These are phyloP conservation scores for Xylaria flabelliformis DNA, from an alignment of 495 filamentous ascomycete genomes.

Conservation along the genomic window DNA sequence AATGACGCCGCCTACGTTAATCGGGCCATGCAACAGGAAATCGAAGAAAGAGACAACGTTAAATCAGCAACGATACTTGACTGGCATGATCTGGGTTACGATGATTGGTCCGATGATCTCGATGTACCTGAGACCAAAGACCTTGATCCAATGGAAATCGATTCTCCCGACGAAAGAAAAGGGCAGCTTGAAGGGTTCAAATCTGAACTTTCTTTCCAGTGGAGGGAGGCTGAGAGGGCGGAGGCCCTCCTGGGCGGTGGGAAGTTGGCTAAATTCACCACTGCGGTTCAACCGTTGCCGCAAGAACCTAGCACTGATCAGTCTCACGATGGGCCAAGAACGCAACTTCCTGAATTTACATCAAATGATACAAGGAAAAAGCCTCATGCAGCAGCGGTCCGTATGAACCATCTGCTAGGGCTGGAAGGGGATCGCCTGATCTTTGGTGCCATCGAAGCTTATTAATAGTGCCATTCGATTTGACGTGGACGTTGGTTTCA, in stretches of 20 bases:
- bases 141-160: not conserved
- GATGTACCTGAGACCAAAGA: not conserved
- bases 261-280: not conserved
- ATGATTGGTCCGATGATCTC: not conserved
- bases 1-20: not conserved
- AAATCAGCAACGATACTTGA: not conserved
- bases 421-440: not conserved
- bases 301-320: not conserved
- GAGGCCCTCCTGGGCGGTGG: not conserved
- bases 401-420: not conserved
- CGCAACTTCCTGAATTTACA: not conserved
- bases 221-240: not conserved
- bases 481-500: not conserved
- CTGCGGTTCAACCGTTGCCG: not conserved
- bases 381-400: not conserved
- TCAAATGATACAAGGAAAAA: not conserved
- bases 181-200: slow-evolving; percentile 11
- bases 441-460: not conserved
- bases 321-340: not conserved
- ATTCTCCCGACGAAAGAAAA: not conserved
- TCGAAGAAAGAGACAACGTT: not conserved
- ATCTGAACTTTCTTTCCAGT: not conserved
- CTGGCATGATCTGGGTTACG: not conserved
- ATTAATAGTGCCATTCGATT: not conserved
- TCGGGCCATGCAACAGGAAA: slow-evolving; percentile 12